Conservation (phyloP, 371 early-diverging fungal species). For the Actinomortierella ambigua region DNA sequence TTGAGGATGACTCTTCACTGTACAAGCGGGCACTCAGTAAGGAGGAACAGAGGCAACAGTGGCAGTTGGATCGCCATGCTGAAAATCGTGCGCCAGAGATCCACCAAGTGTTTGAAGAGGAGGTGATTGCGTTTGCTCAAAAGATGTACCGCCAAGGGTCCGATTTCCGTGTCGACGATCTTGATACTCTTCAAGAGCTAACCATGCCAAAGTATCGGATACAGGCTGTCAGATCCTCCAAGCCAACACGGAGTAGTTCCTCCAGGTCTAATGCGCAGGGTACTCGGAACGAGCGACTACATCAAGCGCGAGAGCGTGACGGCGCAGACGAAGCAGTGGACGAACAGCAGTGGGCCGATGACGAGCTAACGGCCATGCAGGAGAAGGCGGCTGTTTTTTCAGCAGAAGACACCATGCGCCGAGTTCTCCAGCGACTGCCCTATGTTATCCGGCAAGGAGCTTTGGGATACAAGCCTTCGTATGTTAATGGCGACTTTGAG, state of each 20-base stretch:
- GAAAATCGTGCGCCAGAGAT: background rate
- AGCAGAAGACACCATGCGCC: conserved; percentile 16
- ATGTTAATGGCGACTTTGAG: conserved; percentile 15
- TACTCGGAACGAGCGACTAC: too few relatives aligned
- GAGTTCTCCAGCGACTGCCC: conserved; percentile 19
- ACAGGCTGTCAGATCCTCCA: too few relatives aligned
- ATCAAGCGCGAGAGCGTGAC: background rate
- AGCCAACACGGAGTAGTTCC: too few relatives aligned
- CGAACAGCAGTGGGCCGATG: background rate
- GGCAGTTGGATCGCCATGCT: background rate
- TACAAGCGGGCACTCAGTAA: too few relatives aligned
- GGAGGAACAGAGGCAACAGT: too few relatives aligned
- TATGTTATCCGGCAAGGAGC: conserved; percentile 40
- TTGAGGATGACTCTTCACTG: too few relatives aligned
- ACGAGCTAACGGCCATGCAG: conserved; percentile 24
- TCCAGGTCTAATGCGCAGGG: too few relatives aligned
- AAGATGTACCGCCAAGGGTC: conserved; percentile 7
- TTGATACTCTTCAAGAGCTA: background rate
- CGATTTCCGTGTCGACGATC: background rate
- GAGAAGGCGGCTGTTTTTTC: conserved; percentile 20
- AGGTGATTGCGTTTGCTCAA: conserved; percentile 7
- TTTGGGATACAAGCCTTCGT: conserved; percentile 13
- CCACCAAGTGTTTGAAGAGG: conserved; percentile 7
- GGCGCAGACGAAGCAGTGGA: background rate
- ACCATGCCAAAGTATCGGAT: too few relatives aligned